Conservation (phyloP, 108 stramenopile species). For the Schizochytrium sp. region DNA sequence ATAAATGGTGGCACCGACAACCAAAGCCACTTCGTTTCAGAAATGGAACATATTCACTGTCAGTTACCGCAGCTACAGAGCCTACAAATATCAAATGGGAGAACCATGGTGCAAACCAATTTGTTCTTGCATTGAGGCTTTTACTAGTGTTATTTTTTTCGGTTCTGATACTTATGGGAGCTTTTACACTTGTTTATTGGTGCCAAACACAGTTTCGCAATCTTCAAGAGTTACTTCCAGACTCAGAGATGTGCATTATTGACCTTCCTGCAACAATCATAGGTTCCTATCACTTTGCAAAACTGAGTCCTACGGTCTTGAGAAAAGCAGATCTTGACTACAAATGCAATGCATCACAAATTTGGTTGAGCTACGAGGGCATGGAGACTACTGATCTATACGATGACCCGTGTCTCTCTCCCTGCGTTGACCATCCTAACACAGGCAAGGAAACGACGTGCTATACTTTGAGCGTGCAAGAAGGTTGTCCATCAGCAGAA, state of each 20-base stretch:
- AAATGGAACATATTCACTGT: conserved; percentile 15
- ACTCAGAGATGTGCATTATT: neutral
- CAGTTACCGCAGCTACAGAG: neutral
- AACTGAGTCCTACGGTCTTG: neutral
- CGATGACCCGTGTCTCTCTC: neutral
- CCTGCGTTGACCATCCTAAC: neutral
- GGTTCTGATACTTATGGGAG: neutral
- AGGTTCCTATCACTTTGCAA: neutral
- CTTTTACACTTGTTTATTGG: neutral
- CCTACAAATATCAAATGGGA: conserved; percentile 58
- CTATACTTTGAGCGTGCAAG: conserved; percentile 41
- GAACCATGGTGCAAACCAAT: neutral
- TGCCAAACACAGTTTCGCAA: neutral
- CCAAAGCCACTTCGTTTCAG: conserved; percentile 27
- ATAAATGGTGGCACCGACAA: neutral
- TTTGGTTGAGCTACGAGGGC: neutral
- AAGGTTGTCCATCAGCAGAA: conserved; percentile 10
- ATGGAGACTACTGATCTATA: neutral
- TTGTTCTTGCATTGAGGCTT: too few relatives aligned
- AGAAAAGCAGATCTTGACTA: neutral
- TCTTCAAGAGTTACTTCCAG: neutral
- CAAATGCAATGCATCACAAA: neutral
- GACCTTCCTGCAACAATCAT: conserved; percentile 22
- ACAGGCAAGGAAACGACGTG: neutral
- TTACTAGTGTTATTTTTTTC: neutral